phyloP scores from a whole-genome alignment of 345 rosid genomes.

The Melaleuca quinquenervia region DNA sequence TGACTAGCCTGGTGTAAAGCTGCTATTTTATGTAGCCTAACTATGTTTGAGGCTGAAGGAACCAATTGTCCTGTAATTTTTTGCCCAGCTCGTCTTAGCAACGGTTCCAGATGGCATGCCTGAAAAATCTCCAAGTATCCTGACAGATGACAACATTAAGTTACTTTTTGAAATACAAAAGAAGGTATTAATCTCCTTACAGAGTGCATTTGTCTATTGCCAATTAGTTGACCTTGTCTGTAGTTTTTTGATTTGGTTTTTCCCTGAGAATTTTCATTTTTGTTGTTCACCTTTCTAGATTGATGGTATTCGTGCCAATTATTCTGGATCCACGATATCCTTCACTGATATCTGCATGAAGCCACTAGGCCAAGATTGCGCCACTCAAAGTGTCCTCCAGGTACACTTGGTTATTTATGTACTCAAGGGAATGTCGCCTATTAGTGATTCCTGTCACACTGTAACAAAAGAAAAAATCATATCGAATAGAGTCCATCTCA shows the following conservation, averaged over 20 bases:
- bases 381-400: constrained; percentile 92
- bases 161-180: constrained; percentile 87
- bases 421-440: not conserved
- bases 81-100: constrained; percentile 68
- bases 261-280: not conserved
- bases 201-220: not conserved
- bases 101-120: constrained; percentile 45
- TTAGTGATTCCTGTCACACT: not conserved
- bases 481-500: not conserved
- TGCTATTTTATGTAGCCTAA: not conserved
- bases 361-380: constrained; percentile 92
- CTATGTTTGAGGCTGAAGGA: not conserved
- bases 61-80: not conserved
- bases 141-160: constrained; percentile 80
- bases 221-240: not conserved
- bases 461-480: not conserved
- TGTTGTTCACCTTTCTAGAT: constrained; percentile 31
- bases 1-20: not conserved
- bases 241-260: not conserved
- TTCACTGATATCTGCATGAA: constrained; percentile 91
- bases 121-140: constrained; percentile 52
- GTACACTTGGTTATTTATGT: constrained; percentile 15
- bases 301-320: constrained; percentile 73
- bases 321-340: constrained; percentile 72
- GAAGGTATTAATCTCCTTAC: constrained; percentile 41